Percentiles rank a stretch among this genome's conserved stretches.
Conservation (phyloP, 2,329 filamentous ascomycete genomes). For the Grosmannia clavigera region DNA sequence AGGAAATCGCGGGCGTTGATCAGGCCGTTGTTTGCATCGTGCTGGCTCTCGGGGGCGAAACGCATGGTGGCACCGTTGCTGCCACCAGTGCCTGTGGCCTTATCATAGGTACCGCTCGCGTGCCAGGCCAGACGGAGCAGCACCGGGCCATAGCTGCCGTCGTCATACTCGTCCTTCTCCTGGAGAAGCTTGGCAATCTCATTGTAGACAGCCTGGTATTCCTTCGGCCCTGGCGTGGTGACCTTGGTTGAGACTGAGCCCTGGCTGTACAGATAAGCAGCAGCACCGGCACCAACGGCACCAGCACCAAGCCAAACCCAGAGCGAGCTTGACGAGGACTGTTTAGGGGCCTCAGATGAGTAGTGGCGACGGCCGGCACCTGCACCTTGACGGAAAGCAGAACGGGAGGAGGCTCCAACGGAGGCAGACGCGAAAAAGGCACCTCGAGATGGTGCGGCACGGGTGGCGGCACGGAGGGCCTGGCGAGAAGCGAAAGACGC, state of each 20-base stretch:
- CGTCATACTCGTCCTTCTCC: constrained; percentile 90
- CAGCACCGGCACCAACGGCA: constrained; percentile 48
- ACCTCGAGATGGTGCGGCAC: constrained; percentile 27
- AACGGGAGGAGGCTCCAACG: constrained; percentile 47
- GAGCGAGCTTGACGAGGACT: constrained; percentile 26
- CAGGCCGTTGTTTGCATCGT: constrained; percentile 90
- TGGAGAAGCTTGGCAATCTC: constrained; percentile 67
- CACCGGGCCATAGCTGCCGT: constrained; percentile 90
- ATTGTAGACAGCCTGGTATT: constrained; percentile 95
- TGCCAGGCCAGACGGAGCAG: constrained; percentile 90
- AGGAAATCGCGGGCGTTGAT: constrained; percentile 82
- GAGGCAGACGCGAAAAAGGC: constrained; percentile 35
- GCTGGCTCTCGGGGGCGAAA: constrained; percentile 75
- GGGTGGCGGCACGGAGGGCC: constrained; percentile 45
- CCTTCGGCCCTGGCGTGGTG: constrained; percentile 65
- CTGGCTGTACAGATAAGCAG: constrained; percentile 53
- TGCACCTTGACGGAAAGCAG: constrained; percentile 52
- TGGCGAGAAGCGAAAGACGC: constrained; percentile 35
- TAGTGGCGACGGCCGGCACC: constrained; percentile 60
- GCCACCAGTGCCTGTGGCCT: constrained; percentile 75
- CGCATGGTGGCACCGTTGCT: constrained; percentile 97
- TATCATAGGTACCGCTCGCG: constrained; percentile 83
- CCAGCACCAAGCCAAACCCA: constrained; percentile 49
- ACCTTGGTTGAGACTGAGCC: constrained; percentile 40
- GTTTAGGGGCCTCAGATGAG: constrained; percentile 53